Base-by-base conservation (phyloP, 2,329 filamentous ascomycete species). In the Capronia americana region DNA sequence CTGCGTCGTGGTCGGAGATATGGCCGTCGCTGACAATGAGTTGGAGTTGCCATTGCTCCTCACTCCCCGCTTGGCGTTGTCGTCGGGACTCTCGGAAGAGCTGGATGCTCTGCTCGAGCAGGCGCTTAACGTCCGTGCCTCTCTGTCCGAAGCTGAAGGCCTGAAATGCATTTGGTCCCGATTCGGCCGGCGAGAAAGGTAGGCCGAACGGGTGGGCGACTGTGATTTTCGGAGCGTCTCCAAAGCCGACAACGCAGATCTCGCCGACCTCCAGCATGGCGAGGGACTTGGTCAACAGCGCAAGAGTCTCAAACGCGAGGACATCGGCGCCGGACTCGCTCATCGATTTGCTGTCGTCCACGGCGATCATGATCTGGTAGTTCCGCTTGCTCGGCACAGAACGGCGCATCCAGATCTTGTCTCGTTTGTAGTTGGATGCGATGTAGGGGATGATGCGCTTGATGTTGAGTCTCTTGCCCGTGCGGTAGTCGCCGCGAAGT, bases 401-500 rank as follows among this genome's bases (percentile, higher is more conserved):
- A 63, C 96, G 89, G 14, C 96, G 91, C 90, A 99, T 96, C 95
- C 95, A 99, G 80, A 99, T 99, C 84, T 99, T 99, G 86, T 99
- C 95, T 67, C 95, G 92, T 84, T 97, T 98, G 85, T 97, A 99
- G 76, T 91, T 90, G 0, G 93, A 98, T 1, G 96, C 95, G 73
- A 99, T 98, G 81, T 99, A 99, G 0, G 96, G 95, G 74, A 99
- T 99, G 80, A 99, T 99, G 73, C 94, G 92, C 80, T 98, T 98
- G 83, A 99, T 97, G 80, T 98, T 99, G 73, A 99, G 92, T 0
- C 95, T 90, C 79, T 99, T 99, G 69, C 95, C 95, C 0, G 95
- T 99, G 72, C 95, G 92, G 86, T 96, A 98, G 72, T 96, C 93
- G 51, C 95, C 95, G 1, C 94, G 93, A 69, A 99, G 91, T 76